Evolutionary conservation across 176 grass and related monocot genomes (phyloP).

Genomic region (Bromus sterilis): DNA sequence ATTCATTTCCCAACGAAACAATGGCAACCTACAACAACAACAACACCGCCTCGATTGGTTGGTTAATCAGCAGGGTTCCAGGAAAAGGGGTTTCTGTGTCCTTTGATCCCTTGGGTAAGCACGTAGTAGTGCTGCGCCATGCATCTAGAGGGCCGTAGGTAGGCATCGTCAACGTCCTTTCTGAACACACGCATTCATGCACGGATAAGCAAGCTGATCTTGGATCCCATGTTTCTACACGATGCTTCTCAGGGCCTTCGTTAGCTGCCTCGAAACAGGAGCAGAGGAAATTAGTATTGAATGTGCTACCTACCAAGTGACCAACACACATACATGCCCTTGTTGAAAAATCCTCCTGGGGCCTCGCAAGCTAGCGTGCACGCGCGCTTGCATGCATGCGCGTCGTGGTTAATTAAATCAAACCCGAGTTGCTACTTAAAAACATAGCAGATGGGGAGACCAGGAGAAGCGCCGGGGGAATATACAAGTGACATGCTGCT

Average conservation of each 20-base stretch:
- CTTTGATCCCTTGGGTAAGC: slow-evolving; percentile 22
- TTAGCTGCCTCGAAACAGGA: neutral
- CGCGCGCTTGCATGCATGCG: neutral
- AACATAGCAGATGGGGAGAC: slow-evolving; percentile 23
- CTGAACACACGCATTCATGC: neutral
- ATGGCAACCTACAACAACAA: neutral
- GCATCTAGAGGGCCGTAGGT: neutral
- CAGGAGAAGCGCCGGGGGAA: slow-evolving; percentile 30
- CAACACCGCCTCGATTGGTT: slow-evolving; percentile 16
- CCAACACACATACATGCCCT: slow-evolving; percentile 29
- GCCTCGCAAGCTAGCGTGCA: neutral
- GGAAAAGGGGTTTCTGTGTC: neutral
- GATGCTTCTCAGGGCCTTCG: neutral
- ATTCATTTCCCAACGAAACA: slow-evolving; percentile 12
- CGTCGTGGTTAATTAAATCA: neutral
- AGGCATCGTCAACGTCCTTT: slow-evolving; percentile 19
- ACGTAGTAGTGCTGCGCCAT: neutral
- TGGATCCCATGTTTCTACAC: slow-evolving; percentile 1
- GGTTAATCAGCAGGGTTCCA: neutral
- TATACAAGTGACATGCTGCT: slow-evolving; percentile 37
- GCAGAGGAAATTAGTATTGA: neutral
- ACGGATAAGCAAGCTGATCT: slow-evolving; percentile 20
- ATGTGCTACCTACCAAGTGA: slow-evolving; percentile 13
- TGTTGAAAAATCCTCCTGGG: slow-evolving; percentile 12
- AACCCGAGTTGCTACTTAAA: neutral